Evolutionary conservation across 106 monocot species (phyloP), one percentile per base, ranked within the genome.

Genomic region (Platanthera zijinensis): DNA sequence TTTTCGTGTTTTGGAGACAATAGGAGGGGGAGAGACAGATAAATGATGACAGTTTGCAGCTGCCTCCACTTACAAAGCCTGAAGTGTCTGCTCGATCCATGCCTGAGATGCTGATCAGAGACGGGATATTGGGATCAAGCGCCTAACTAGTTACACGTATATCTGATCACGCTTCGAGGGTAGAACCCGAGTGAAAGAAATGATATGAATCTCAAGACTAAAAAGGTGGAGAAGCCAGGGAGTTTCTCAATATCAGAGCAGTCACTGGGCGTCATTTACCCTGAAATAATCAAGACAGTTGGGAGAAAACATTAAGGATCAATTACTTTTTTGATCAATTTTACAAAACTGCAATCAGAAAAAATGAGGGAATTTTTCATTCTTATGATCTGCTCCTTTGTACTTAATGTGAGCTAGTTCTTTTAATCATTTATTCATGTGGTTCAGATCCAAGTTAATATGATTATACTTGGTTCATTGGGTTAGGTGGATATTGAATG

Each of bases 21-120:
- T 73, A 64, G 10, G 62, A 80, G 48, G 63, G 73, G 59, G 21
- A 18, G 59, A 61, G n/a, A 61, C 18, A 71, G 74, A 77, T 76
- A 50, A 85, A 90, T 51, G 48, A 78, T 46, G 48, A 78, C 46
- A 77, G 52, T 48, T 52, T 81, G 49, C 28, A 79, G 51, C 78
- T 10, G 25, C 93, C 97, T 66, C 97, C 91, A 57, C 97, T 97
- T 19, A 97, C 97, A 79, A 94, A 97, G 76, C 91, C 97, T 52
- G 93, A 89, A 22, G 89, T 91, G 64, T 94, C 93, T 8, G 93
- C 89, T 54, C 97, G 80, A 80, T 97, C 97, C 97, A 97, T 97
- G 77, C 57, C 46, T 63, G 67, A 13, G 14, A 46, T 17, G 10
- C 39, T 66, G 15, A 21, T 25, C 14, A 32, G 17, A 45, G 39